A percentile compares a stretch with the other conserved stretches of the same genome.
Conservation (phyloP, 129 eudicot species). For the Oenanthe sinensis region DNA sequence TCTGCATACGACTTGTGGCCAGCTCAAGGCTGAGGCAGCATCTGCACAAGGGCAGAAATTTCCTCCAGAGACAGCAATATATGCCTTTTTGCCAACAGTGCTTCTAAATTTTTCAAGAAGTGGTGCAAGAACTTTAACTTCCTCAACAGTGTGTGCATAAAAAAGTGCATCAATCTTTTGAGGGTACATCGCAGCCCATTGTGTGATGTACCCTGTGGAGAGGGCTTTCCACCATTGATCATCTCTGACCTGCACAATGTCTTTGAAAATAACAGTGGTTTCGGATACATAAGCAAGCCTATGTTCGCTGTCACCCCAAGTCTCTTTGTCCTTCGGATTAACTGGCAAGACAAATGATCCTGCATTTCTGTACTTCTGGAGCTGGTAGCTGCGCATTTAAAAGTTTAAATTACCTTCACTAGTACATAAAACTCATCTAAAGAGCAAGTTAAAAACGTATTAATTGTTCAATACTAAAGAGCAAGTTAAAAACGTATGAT, state of each 20-base stretch:
- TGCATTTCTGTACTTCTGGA: slow-evolving; percentile 88
- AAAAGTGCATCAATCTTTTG: slow-evolving; percentile 91
- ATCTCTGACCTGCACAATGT: slow-evolving; percentile 80
- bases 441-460: neutral
- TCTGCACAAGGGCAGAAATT: slow-evolving; percentile 80
- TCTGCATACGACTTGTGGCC: slow-evolving; percentile 75
- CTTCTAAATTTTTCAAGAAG: slow-evolving; percentile 79
- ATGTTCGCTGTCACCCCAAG: slow-evolving; percentile 99
- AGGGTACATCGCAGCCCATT: slow-evolving; percentile 97
- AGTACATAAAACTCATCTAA: neutral
- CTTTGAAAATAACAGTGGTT: slow-evolving; percentile 94
- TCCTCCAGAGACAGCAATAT: slow-evolving; percentile 80
- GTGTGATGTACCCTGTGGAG: slow-evolving; percentile 83
- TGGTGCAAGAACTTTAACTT: slow-evolving; percentile 78
- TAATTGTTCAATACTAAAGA: neutral
- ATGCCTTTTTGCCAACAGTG: slow-evolving; percentile 85
- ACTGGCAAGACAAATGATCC: slow-evolving; percentile 90
- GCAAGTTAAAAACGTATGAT: neutral
- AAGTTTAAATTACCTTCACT: neutral
- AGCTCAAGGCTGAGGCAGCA: slow-evolving; percentile 61
- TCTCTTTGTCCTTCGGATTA: slow-evolving; percentile 82
- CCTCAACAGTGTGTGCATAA: slow-evolving; percentile 75
- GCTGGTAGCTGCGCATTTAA: slow-evolving; percentile 71
- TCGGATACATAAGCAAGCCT: slow-evolving; percentile 93
- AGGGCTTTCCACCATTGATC: slow-evolving; percentile 98